Percentiles rank a stretch among this genome's conserved stretches.
Conservation (phyloP, 2,329 filamentous ascomycete genomes). For the Proliferodiscus dingleyae region DNA sequence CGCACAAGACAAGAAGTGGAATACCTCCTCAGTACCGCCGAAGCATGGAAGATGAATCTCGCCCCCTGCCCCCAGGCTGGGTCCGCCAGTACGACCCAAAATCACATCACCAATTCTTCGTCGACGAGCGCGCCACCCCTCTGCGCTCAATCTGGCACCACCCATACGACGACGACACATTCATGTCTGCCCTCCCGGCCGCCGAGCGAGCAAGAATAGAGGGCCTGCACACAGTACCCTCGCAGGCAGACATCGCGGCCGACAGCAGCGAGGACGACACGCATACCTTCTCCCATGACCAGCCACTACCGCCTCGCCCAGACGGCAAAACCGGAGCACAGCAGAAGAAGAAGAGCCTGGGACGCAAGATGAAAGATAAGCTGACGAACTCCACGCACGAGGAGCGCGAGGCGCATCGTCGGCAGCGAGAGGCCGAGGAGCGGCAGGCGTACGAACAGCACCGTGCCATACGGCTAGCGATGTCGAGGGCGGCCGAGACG, state of each 20-base stretch:
- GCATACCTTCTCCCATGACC: conserved; percentile 23
- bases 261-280: conserved; percentile 44
- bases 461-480: conserved; percentile 43
- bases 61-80: conserved; percentile 52
- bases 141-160: conserved; percentile 57
- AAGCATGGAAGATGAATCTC: conserved; percentile 57
- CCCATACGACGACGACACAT: conserved; percentile 54
- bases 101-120: conserved; percentile 56
- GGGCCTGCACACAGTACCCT: conserved; percentile 32
- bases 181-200: conserved; percentile 42
- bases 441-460: conserved; percentile 48
- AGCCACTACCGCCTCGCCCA: conserved; percentile 19
- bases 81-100: conserved; percentile 50
- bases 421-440: conserved; percentile 45
- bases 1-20: conserved; percentile 39
- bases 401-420: conserved; percentile 44
- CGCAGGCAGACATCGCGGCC: conserved; percentile 37
- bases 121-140: conserved; percentile 50
- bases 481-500: conserved; percentile 46
- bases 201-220: conserved; percentile 45
- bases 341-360: conserved; percentile 39
- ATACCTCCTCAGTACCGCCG: conserved; percentile 48
- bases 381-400: conserved; percentile 52
- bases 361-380: conserved; percentile 55
- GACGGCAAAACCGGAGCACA: conserved; percentile 10